Evolutionary conservation across 1,284 basidiomycete genomes (phyloP).

Genomic region (Pholiota adiposa): DNA sequence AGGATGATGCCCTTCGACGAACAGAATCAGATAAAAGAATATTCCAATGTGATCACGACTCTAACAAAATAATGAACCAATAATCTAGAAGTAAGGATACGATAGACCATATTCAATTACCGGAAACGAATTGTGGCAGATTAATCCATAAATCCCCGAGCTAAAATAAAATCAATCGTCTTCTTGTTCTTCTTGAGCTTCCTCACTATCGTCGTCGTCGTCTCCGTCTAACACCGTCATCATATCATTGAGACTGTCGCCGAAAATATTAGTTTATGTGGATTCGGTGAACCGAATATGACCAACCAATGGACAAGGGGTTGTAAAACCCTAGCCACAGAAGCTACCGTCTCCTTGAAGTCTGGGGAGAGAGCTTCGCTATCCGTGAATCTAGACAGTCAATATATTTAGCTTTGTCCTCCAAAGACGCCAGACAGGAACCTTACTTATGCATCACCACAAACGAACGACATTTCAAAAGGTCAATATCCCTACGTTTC

Average conservation of each 20-base stretch:
- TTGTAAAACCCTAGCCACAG: conserved; percentile 58
- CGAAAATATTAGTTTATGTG: background rate
- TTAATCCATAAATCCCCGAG: no score
- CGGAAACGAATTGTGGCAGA: no score
- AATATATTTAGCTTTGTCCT: background rate
- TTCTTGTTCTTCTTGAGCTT: conserved; percentile 1
- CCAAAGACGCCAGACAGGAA: conserved; percentile 14
- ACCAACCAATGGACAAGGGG: conserved; percentile 83
- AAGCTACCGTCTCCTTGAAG: conserved; percentile 68
- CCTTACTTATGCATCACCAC: conserved; percentile 69
- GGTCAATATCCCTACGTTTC: conserved; percentile 74
- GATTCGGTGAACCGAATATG: background rate
- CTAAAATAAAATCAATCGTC: background rate
- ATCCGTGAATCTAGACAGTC: conserved; percentile 68
- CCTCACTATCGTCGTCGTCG: conserved; percentile 13
- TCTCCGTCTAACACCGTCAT: conserved; percentile 20
- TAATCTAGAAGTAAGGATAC: no score
- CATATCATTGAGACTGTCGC: conserved; percentile 24
- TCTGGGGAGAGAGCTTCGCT: conserved; percentile 67
- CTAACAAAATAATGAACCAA: no score
- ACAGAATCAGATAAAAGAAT: no score
- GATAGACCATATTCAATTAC: no score
- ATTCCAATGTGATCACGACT: no score
- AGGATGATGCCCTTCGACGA: no score
- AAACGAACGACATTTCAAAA: conserved; percentile 83